Percentiles rank a stretch among this genome's conserved stretches.
Conservation (phyloP, 2,329 filamentous ascomycete genomes). For the Pseudofabraea citricarpa region DNA sequence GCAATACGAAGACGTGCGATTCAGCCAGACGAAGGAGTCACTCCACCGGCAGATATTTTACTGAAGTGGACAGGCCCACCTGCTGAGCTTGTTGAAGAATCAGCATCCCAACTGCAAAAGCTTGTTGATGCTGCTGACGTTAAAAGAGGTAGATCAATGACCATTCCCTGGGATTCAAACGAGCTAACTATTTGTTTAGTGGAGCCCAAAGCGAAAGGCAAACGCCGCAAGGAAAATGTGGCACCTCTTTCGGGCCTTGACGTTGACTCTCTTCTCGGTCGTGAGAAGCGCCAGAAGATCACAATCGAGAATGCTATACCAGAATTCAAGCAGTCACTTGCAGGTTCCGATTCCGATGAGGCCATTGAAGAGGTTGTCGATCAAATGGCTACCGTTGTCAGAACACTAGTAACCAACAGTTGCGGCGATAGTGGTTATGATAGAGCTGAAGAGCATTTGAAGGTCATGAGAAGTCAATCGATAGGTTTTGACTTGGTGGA, state of each 20-base stretch:
- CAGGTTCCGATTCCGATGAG: constrained; percentile 51
- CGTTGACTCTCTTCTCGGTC: constrained; percentile 72
- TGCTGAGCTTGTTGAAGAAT: constrained; percentile 55
- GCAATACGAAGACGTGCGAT: constrained; percentile 80
- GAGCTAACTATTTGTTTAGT: constrained; percentile 43
- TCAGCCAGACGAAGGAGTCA: constrained; percentile 60
- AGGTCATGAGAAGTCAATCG: constrained; percentile 74
- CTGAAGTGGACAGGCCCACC: constrained; percentile 71
- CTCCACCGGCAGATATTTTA: constrained; percentile 58
- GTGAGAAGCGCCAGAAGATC: constrained; percentile 48
- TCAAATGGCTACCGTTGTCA: constrained; percentile 71
- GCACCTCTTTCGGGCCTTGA: constrained; percentile 90
- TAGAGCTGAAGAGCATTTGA: constrained; percentile 69
- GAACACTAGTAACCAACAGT: constrained; percentile 63
- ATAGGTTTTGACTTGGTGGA: constrained; percentile 69
- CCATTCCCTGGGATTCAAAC: not conserved
- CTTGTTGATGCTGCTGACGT: constrained; percentile 70
- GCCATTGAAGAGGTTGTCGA: constrained; percentile 63
- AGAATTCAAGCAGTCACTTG: constrained; percentile 80
- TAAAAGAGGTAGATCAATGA: constrained; percentile 73
- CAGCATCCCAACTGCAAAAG: constrained; percentile 50
- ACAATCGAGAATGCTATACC: constrained; percentile 75
- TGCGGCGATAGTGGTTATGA: constrained; percentile 73
- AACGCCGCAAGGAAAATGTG: constrained; percentile 59
- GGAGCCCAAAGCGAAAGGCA: constrained; percentile 72